Evolutionary conservation across 75 land plant species (phyloP).

Genomic region (Isoetes taiwanensis): DNA sequence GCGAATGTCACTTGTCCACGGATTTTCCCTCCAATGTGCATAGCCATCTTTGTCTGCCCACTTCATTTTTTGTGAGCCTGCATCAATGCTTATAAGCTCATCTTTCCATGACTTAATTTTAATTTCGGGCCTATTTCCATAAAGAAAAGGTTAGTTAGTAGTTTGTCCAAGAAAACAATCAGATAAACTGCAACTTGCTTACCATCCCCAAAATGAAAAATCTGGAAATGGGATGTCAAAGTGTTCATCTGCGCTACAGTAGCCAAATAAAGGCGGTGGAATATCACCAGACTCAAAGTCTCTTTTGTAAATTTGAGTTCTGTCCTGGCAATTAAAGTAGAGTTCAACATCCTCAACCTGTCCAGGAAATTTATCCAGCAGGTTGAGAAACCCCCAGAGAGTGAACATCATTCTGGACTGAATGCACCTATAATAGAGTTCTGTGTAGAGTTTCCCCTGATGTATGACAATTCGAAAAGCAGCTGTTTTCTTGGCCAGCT

Average conservation of each 20-base stretch:
- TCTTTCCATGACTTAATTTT: slow-evolving; percentile 40
- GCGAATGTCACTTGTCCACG: too few relatives aligned
- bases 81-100: too few relatives aligned
- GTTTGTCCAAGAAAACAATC: background rate
- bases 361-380: slow-evolving; percentile 4
- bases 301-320: too few relatives aligned
- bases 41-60: too few relatives aligned
- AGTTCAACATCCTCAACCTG: background rate
- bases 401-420: background rate
- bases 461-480: background rate
- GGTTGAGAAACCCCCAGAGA: background rate
- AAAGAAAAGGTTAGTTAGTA: too few relatives aligned
- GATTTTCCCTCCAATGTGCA: too few relatives aligned
- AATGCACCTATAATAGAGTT: background rate
- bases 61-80: too few relatives aligned
- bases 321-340: background rate
- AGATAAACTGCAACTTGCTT: too few relatives aligned
- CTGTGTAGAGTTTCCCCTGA: background rate
- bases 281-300: too few relatives aligned
- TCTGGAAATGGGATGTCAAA: background rate
- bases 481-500: background rate
- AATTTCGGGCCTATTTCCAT: slow-evolving; percentile 55
- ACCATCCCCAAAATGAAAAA: background rate
- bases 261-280: background rate
- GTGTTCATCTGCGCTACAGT: background rate